Percentiles rank a stretch among this genome's conserved stretches.
phyloP scores from a whole-genome alignment of 306 rosid genomes.

The peach (Prunus persica) region Prunus_persica_NCBIv2 NC_034014.1:26209501-26210000 shows the following conservation, averaged over 20 bases:
- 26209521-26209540: slow-evolving; percentile 98
- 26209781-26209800: slow-evolving; percentile 22
- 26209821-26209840: slow-evolving; percentile 99
- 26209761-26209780: slow-evolving; percentile 4
- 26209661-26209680: slow-evolving; percentile 47
- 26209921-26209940: background rate
- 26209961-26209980: background rate
- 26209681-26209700: slow-evolving; percentile 97
- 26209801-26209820: slow-evolving; percentile 32
- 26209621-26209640: slow-evolving; percentile 9
- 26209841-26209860: slow-evolving; percentile 92
- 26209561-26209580: slow-evolving; percentile 87
- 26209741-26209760: slow-evolving; percentile 41
- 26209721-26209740: slow-evolving; percentile 98
- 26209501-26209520: slow-evolving; percentile 87
- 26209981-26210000: background rate
- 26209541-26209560: slow-evolving; percentile 83
- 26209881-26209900: slow-evolving; percentile 88
- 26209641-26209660: slow-evolving; percentile 9
- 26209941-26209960: background rate
- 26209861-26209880: slow-evolving; percentile 98
- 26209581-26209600: slow-evolving; percentile 83
- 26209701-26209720: slow-evolving; percentile 96
- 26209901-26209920: slow-evolving; percentile 49
- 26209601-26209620: slow-evolving; percentile 8